Base-by-base conservation (phyloP, 495 filamentous ascomycete genomes). In the Aspergillus incahuasiensis region DNA sequence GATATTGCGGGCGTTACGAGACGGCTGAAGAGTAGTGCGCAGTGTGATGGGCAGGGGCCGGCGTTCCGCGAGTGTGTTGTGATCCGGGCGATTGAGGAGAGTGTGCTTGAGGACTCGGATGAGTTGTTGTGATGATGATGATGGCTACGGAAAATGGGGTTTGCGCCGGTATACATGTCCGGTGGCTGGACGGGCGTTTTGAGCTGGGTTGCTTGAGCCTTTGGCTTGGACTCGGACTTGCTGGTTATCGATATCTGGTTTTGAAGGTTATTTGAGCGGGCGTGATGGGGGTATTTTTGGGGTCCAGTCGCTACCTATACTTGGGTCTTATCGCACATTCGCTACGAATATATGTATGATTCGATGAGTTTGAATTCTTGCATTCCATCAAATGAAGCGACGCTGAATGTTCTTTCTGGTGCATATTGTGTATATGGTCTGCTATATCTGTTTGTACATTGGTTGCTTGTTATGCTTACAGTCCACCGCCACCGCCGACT, bases 1-100 rank as follows among this genome's bases (percentile, higher is more conserved):
- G 90, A 98, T 69, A 82, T 98, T 39, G 86, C 74, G 39, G 79
- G 85, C 63, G 86, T 98, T 38, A 86, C 82, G 59, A 86, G 91
- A 58, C 72, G 83, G 20, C 67, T 98, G 38, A 89, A 90, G 74
- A 77, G 75, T 2, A 72, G 80, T 63, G 88, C 89, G n/a, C 85
- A 87, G 68, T 97, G 92, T 64, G 86, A 96, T 76, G 92, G 92
- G 6, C 84, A 88, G 62, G 92, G 92, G 0, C 92, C 92, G 5
- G 91, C 91, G 16, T 97, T 95, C 67, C 86, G 87, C 56, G 92
- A 96, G 69, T 71, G 80, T 35, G 32, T 35, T 35, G 32, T 6
- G 82, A 82, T 41, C 83, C 97, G 16, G 68, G 83, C 39, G 71
- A 78, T 98, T 62, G 82, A 90, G 70, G 81, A 85, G 59, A 90